Base-by-base conservation (phyloP, 805 yeast genomes). In the Pichia californica region DNA sequence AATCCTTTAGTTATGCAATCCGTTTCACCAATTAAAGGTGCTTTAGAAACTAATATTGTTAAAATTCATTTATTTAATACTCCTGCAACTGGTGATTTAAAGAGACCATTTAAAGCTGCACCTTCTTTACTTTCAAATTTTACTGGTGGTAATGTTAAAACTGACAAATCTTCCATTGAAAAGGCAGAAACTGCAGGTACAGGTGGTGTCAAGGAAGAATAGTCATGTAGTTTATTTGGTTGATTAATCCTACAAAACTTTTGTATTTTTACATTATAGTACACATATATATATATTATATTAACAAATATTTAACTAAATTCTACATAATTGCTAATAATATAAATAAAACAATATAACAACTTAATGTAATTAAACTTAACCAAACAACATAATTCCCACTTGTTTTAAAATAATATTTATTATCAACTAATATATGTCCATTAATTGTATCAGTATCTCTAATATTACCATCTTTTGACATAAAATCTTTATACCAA, bases 1-100 rank as follows among this genome's bases (percentile, higher is more conserved):
- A 88, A 93, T 70, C 99, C 99, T 47, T 77, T 93, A 63, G 80
- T 93, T 54, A 84, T 91, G 88, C 98, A 93, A 73, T 81, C 89
- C 51, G 77, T 93, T 55, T 77, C 94, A 41, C 91, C 96, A 41
- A 70, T 93, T 57, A 93, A 93, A 77, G 71, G 85, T 55, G 95
- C 95, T 37, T 68, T 88, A 44, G 98, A 93, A 71, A 70, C 86
- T 59, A 88, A 88, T 70, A 79, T 88, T 54, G 95, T 91, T 56
- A 81, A 87, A 73, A 87, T 93, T 66, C 96, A 93, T 66, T 59
- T 93, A 46, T 85, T 85, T 57, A 88, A 88, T 54, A 70, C 76
- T 58, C 76, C 89, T 31, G 93, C 96, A 21, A 56, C 76, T 39
- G 97, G 96, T 54, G 96, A 85, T 57, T 79, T 88, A 68, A 87